Percentiles rank a stretch among this genome's conserved stretches.
Conservation (phyloP, 495 filamentous ascomycete species). For the Delitschia confertaspora region DNA sequence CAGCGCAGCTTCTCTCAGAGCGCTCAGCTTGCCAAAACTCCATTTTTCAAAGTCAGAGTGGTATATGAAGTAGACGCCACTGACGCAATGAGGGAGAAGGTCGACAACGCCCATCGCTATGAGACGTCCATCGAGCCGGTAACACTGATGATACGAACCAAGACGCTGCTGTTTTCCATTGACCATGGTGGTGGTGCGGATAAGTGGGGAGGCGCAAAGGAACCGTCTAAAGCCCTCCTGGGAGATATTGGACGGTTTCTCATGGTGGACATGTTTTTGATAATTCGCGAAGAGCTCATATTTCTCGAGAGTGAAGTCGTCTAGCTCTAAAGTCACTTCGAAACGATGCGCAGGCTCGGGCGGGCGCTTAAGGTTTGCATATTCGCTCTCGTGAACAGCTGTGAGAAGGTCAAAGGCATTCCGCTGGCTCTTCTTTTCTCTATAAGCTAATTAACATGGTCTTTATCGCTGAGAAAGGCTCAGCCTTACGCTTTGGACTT, state of each 20-base stretch:
- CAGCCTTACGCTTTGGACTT: constrained; percentile 60
- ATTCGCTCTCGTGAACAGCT: constrained; percentile 65
- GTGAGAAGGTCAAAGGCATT: constrained; percentile 64
- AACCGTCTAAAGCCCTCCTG: constrained; percentile 67
- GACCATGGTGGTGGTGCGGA: constrained; percentile 40
- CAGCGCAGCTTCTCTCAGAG: constrained; percentile 72
- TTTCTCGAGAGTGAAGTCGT: constrained; percentile 81
- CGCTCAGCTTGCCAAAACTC: constrained; percentile 81
- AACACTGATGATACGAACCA: constrained; percentile 93
- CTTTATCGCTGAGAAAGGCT: not conserved
- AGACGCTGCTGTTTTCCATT: constrained; percentile 49
- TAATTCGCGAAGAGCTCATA: constrained; percentile 77
- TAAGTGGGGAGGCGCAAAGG: constrained; percentile 71
- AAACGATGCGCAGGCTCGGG: constrained; percentile 68
- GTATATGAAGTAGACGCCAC: constrained; percentile 90
- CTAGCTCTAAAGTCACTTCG: constrained; percentile 67
- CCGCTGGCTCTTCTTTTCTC: constrained; percentile 63
- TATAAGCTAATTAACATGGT: constrained; percentile 25
- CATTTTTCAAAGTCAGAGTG: constrained; percentile 71
- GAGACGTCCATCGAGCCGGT: constrained; percentile 79
- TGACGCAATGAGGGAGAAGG: constrained; percentile 75
- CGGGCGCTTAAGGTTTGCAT: constrained; percentile 46
- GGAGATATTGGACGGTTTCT: constrained; percentile 58
- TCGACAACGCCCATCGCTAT: constrained; percentile 87
- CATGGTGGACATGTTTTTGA: constrained; percentile 70